Evolutionary conservation across 176 grass and related monocot genomes (phyloP).

Genomic region (Puya raimondii): DNA sequence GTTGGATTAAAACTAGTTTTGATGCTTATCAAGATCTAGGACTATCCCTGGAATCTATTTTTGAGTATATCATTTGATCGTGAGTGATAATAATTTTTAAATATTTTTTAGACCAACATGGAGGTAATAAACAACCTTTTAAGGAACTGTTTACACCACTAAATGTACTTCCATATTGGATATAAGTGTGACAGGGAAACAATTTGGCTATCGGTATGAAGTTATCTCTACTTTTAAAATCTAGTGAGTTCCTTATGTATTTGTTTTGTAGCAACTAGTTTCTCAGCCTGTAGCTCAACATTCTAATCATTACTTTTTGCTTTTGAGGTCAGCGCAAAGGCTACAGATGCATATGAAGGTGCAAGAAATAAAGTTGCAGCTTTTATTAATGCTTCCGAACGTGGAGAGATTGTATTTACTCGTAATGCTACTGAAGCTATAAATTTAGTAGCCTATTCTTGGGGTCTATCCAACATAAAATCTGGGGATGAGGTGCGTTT

Average conservation of each 20-base stretch:
- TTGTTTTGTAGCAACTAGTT: too few relatives aligned
- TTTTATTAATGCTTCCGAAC: constrained; percentile 70
- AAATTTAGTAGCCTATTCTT: constrained; percentile 89
- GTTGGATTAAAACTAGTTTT: too few relatives aligned
- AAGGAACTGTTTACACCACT: too few relatives aligned
- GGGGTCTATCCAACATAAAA: constrained; percentile 77
- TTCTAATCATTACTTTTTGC: not conserved
- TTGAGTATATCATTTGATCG: too few relatives aligned
- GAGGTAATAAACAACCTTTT: too few relatives aligned
- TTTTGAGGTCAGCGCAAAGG: constrained; percentile 48
- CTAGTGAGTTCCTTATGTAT: too few relatives aligned
- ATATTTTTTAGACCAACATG: too few relatives aligned
- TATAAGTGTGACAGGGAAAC: not conserved
- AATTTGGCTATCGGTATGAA: not conserved
- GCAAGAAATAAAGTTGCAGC: constrained; percentile 91
- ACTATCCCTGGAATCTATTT: too few relatives aligned
- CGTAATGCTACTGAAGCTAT: constrained; percentile 96
- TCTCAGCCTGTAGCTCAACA: not conserved
- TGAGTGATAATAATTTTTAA: too few relatives aligned
- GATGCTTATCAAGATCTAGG: too few relatives aligned
- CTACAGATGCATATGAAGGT: constrained; percentile 83
- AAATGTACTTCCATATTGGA: too few relatives aligned
- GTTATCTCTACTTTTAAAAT: not conserved
- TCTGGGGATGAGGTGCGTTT: constrained; percentile 57
- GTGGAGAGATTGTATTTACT: constrained; percentile 90